A percentile compares a stretch with the other conserved stretches of the same genome.
Conservation (phyloP, 2,329 filamentous ascomycete genomes). For the Botryotinia globosa region DNA sequence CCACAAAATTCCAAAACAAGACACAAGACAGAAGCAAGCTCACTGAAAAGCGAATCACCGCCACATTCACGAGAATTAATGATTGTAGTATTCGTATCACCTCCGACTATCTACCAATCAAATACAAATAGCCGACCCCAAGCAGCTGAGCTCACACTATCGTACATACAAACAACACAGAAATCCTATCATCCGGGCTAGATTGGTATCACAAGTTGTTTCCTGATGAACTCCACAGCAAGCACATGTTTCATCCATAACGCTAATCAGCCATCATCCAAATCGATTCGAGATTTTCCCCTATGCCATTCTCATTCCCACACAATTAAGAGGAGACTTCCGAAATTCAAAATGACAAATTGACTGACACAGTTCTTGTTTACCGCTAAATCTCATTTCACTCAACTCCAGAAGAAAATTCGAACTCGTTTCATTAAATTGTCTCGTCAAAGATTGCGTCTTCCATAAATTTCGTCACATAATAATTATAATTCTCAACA, state of each 20-base stretch:
- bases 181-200: background rate
- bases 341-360: background rate
- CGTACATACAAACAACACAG: background rate
- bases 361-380: background rate
- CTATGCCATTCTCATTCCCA: background rate
- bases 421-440: background rate
- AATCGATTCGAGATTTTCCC: background rate
- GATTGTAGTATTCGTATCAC: background rate
- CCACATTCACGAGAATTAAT: background rate
- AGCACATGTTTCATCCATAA: background rate
- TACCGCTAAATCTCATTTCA: background rate
- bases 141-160: background rate
- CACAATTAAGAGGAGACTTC: background rate
- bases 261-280: background rate
- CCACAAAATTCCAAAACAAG: background rate
- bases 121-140: background rate
- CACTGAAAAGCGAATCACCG: background rate
- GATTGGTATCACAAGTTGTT: background rate
- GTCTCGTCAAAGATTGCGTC: background rate
- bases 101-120: background rate
- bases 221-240: background rate
- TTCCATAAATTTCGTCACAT: background rate
- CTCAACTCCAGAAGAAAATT: background rate
- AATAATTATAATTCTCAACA: background rate
- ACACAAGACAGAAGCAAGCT: background rate